Conservation (phyloP, 75 land plant genomes). For the Adiantum capillusveneris region DNA sequence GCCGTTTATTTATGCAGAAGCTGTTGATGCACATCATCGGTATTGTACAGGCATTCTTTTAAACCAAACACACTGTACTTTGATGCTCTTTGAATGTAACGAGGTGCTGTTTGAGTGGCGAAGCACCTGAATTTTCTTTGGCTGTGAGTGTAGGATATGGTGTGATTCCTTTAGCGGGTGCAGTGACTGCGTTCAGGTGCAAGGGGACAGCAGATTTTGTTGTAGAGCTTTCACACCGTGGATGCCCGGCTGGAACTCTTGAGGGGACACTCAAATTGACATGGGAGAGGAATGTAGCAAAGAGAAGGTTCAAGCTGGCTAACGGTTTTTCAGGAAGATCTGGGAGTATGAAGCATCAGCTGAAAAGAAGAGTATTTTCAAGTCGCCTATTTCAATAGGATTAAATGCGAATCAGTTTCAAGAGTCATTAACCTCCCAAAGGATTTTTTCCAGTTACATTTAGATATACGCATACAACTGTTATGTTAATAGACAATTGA, state of each 20-base stretch:
- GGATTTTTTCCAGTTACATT: no score
- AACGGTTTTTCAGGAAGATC: no score
- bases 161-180: conserved; percentile 29
- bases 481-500: no score
- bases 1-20: no score
- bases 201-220: conserved; percentile 28
- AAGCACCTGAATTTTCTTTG: not conserved
- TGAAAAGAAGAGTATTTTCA: no score
- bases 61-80: not conserved
- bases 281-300: conserved; percentile 47
- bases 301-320: conserved; percentile 16
- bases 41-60: no score
- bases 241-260: conserved; percentile 44
- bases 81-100: not conserved
- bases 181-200: conserved; percentile 33
- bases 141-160: conserved; percentile 33
- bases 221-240: conserved; percentile 30
- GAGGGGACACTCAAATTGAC: conserved; percentile 45
- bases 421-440: no score
- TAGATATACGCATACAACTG: no score
- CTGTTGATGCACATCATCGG: no score
- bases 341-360: no score
- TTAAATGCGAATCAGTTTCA: no score
- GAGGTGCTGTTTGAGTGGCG: not conserved
- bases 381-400: no score